These are phyloP conservation scores for Apiospora sp. DNA, from an alignment of 2,329 filamentous ascomycete species.

Conservation along the genomic window DNA sequence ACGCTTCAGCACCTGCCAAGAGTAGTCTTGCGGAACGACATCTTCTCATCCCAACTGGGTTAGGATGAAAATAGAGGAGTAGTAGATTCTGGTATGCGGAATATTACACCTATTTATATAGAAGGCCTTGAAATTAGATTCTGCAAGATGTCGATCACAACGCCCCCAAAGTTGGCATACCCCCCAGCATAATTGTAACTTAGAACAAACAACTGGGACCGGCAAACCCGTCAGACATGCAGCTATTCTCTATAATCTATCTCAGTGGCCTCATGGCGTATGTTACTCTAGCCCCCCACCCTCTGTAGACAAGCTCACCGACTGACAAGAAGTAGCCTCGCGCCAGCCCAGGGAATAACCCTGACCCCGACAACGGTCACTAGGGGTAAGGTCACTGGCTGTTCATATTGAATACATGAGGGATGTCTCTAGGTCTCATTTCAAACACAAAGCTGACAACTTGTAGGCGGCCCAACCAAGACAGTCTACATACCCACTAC, in stretches of 20 bases:
- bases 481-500: constrained; percentile 6
- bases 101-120: background rate
- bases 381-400: background rate
- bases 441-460: background rate
- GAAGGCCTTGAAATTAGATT: background rate
- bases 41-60: background rate
- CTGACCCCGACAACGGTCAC: constrained; percentile 17
- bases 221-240: background rate
- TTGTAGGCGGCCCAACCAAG: background rate
- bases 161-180: background rate
- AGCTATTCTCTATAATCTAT: background rate
- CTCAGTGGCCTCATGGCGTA: background rate
- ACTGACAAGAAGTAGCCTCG: background rate
- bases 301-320: background rate
- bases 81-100: background rate
- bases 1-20: background rate
- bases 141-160: background rate
- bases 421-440: background rate
- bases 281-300: too few relatives aligned
- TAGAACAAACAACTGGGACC: background rate
- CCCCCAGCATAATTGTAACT: background rate
- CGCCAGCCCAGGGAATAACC: constrained; percentile 18
- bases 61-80: background rate
- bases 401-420: background rate
- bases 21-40: background rate